phyloP scores from a whole-genome alignment of 2,329 filamentous ascomycete species.

The Fusarium miscanthi region DNA sequence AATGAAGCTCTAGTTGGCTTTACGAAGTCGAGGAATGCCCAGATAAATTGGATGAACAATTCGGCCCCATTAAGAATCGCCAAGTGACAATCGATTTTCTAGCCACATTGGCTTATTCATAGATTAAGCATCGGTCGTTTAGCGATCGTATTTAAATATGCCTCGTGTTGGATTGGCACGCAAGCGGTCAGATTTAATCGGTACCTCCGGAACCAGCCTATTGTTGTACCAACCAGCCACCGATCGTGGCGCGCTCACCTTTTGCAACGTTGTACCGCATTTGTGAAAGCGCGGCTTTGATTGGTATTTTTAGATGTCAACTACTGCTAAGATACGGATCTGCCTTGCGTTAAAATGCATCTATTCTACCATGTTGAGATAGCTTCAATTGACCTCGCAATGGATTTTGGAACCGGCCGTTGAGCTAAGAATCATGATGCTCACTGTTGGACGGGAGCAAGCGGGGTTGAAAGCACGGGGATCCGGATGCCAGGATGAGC shows the following conservation, averaged over 20 bases:
- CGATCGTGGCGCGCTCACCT: slow-evolving; percentile 8
- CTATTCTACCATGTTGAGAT: not conserved
- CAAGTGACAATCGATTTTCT: not conserved
- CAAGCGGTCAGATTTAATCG: slow-evolving; percentile 9
- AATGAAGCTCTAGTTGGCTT: not conserved
- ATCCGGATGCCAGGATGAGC: not conserved
- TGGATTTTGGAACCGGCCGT: not conserved
- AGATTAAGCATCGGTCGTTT: not conserved
- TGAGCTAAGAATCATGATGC: not conserved
- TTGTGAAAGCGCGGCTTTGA: not conserved
- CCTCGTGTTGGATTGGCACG: not conserved
- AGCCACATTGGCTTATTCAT: not conserved
- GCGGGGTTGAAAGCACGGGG: not conserved
- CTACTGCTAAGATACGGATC: not conserved
- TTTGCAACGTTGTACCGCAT: not conserved
- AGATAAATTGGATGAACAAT: not conserved
- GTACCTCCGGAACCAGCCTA: not conserved
- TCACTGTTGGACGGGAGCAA: not conserved
- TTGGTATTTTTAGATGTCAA: slow-evolving; percentile 1
- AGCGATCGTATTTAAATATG: not conserved
- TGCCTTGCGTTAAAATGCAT: not conserved
- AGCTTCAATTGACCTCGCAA: not conserved
- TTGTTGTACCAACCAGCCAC: not conserved
- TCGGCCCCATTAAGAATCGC: not conserved
- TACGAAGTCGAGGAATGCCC: not conserved